These are phyloP conservation scores for Wakefieldia striispora DNA, from an alignment of 768 basidiomycete genomes.

Conservation along the genomic window DNA sequence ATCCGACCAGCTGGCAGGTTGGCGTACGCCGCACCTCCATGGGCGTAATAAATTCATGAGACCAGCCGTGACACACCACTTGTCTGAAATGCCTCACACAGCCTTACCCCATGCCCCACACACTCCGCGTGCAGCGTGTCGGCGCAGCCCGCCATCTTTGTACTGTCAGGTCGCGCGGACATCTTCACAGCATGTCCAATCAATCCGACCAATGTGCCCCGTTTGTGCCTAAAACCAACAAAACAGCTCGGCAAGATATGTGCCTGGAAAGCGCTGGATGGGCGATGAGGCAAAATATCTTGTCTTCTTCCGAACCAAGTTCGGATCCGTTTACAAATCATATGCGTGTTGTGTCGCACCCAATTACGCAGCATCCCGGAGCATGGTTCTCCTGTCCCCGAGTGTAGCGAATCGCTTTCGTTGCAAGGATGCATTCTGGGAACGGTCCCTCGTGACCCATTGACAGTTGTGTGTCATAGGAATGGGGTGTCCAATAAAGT, in stretches of 20 bases:
- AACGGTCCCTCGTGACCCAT: conserved; percentile 9
- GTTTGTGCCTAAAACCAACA: conserved; percentile 6
- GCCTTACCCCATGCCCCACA: conserved; percentile 30
- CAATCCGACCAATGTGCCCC: not conserved
- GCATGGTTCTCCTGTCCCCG: conserved; percentile 1
- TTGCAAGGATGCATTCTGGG: too few species aligned
- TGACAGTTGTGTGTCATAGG: not conserved
- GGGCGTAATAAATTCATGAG: conserved; percentile 2
- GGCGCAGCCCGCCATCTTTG: conserved; percentile 24
- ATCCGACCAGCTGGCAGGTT: conserved; percentile 19
- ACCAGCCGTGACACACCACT: conserved; percentile 2
- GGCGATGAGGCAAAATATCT: not conserved
- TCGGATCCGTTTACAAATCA: not conserved
- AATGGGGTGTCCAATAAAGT: too few species aligned
- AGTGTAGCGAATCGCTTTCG: too few species aligned
- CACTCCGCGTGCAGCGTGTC: conserved; percentile 18
- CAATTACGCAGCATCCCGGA: conserved; percentile 5
- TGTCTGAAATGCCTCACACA: conserved; percentile 9
- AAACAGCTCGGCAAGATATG: conserved; percentile 13
- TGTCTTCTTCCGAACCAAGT: not conserved
- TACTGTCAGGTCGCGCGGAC: conserved; percentile 14
- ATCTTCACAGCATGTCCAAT: conserved; percentile 11
- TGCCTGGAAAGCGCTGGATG: conserved; percentile 8
- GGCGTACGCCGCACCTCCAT: conserved; percentile 8
- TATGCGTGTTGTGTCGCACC: not conserved